A percentile compares a stretch with the other conserved stretches of the same genome.
Conservation (phyloP, 495 filamentous ascomycete species). For the Talaromyces nanjingensis region DNA sequence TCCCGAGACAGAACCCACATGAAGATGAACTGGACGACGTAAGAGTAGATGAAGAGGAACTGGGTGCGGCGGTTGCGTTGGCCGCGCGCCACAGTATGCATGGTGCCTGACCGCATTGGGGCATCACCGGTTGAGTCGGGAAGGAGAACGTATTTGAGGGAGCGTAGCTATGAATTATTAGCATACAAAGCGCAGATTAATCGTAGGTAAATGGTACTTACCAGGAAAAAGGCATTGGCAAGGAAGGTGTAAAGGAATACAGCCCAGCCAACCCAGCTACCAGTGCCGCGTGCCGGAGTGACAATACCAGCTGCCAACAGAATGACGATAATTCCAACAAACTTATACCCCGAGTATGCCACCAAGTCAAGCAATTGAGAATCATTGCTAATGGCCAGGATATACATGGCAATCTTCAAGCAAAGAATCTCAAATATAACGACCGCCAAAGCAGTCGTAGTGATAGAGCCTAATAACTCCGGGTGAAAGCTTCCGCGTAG, state of each 20-base stretch:
- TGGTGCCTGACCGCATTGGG: slow-evolving; percentile 53
- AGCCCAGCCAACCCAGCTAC: slow-evolving; percentile 80
- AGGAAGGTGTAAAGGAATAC: slow-evolving; percentile 86
- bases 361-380: slow-evolving; percentile 84
- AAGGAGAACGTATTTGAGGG: slow-evolving; percentile 89
- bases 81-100: slow-evolving; percentile 72
- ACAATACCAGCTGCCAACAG: slow-evolving; percentile 69
- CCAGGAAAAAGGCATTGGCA: slow-evolving; percentile 93
- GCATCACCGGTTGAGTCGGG: slow-evolving; percentile 69
- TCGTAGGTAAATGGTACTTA: slow-evolving; percentile 20
- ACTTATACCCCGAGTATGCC: slow-evolving; percentile 97
- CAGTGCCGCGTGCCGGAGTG: slow-evolving; percentile 69
- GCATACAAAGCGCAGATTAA: too few relatives aligned
- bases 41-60: slow-evolving; percentile 93
- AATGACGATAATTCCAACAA: slow-evolving; percentile 89
- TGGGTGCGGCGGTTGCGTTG: slow-evolving; percentile 87
- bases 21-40: slow-evolving; percentile 85
- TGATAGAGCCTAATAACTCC: slow-evolving; percentile 82
- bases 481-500: slow-evolving; percentile 91
- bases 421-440: slow-evolving; percentile 80
- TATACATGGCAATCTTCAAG: slow-evolving; percentile 86
- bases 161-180: slow-evolving; percentile 65
- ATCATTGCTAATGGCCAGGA: slow-evolving; percentile 84
- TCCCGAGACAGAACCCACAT: slow-evolving; percentile 83
- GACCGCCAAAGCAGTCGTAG: slow-evolving; percentile 73